These are phyloP conservation scores for Psilocybe sp. DNA, from an alignment of 768 basidiomycete genomes.

Conservation along the genomic window DNA sequence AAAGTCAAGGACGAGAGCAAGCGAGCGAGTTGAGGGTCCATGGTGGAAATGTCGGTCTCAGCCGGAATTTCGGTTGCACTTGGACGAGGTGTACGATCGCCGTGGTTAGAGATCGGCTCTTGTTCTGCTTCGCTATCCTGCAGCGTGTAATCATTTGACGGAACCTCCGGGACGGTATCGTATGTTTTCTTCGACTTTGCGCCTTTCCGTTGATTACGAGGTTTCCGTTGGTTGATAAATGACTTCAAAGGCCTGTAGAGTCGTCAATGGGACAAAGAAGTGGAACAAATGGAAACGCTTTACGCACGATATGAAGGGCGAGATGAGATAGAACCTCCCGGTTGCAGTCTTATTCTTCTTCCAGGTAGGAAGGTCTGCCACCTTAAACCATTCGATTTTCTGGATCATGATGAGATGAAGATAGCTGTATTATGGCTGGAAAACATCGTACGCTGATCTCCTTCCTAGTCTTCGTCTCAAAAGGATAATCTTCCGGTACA, in stretches of 20 bases:
- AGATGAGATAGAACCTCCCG: slow-evolving; percentile 90
- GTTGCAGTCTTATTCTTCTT: slow-evolving; percentile 60
- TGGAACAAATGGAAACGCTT: slow-evolving; percentile 20
- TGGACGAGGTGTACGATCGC: too few species aligned
- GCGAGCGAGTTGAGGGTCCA: slow-evolving; percentile 73
- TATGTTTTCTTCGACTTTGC: slow-evolving; percentile 16
- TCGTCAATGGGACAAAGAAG: slow-evolving; percentile 8
- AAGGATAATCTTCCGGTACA: slow-evolving; percentile 83
- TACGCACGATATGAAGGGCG: slow-evolving; percentile 81
- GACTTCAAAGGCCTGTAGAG: slow-evolving; percentile 55
- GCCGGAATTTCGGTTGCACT: too few species aligned
- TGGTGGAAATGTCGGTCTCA: background rate
- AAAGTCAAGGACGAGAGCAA: slow-evolving; percentile 61
- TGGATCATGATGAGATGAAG: slow-evolving; percentile 29
- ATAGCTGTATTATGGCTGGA: slow-evolving; percentile 4
- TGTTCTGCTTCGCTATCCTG: slow-evolving; percentile 35
- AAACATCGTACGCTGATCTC: slow-evolving; percentile 84
- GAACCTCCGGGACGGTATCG: slow-evolving; percentile 3
- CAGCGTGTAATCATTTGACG: slow-evolving; percentile 5
- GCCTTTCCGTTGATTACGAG: slow-evolving; percentile 36
- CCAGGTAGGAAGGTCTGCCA: slow-evolving; percentile 92
- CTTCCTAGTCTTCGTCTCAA: slow-evolving; percentile 93
- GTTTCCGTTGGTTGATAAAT: slow-evolving; percentile 65
- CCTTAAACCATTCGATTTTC: slow-evolving; percentile 96
- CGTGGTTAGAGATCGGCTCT: slow-evolving; percentile 35